Base-by-base conservation (phyloP, 1,284 basidiomycete genomes). In the Austropuccinia psidii region DNA sequence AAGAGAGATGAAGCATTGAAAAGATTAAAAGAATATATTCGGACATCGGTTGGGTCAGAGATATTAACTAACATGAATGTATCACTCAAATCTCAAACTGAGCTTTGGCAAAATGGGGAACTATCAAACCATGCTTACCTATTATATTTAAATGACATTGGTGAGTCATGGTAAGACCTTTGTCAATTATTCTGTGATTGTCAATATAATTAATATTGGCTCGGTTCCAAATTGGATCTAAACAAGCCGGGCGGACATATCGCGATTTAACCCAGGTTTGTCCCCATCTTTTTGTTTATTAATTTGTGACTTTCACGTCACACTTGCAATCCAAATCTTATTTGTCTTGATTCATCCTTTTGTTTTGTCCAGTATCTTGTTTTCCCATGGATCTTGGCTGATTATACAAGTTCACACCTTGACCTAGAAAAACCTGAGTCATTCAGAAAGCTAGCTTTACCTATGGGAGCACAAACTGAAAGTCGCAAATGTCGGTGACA, bases 381-480 rank as follows among this genome's bases (percentile, higher is more conserved):
- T 21, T 95, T 97, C 78, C 93, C 84, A 37, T 93, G 91, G 93
- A 87, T 96, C 17, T 78, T 97, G 50, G 85, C 88, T 73, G 93
- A 97, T 78, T 97, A 96, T 78, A 84, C 84, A 0, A 94, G 92
- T 0, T 82, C 86, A 11, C 84, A 81, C 2, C 83, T 97, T 37
- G 89, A 97, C 78, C 81, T 97, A 15, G 84, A 83, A 1, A 85
- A 86, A 15, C 83, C 85, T 17, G 83, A 84, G 2, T 86, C 86
- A 0, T 97, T 87, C 81, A 86, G 94, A 77, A 89, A 93, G 79
- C 83, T 97, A 7, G 86, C 87, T 1, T 86, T 88, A 75, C 93
- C 94, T 0, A 98, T 97, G 93, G 94, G 94, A 0, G 93, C 92
- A 0, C 84, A 96, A 50, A 91, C 90, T 0, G 83, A 85, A 8